Evolutionary conservation across 2,329 filamentous ascomycete species (phyloP), one percentile per base, ranked within the genome.

Genomic region (Phialocephala subalpina): DNA sequence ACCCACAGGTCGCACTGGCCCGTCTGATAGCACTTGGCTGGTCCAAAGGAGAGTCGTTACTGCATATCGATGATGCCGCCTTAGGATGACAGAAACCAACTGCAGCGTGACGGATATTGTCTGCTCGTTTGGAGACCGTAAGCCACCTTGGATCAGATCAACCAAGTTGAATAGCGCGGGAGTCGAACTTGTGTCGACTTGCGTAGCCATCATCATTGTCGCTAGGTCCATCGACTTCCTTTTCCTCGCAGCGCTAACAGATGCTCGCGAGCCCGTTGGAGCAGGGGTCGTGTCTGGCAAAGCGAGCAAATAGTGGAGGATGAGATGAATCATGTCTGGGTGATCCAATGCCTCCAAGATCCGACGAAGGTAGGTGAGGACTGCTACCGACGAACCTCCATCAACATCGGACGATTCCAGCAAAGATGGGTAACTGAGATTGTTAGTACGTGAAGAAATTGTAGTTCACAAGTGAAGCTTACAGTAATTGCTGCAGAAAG

Each of bases 371-470:
- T 99, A 98, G 1, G 94, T 97, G 69, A 98, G 84, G 14, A 99
- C 96, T 3, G 96, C 96, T 25, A 98, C 94, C 0, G 96, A 97
- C 7, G 96, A 99, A 62, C 96, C 96, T 70, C 95, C 96, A 78
- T 98, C 95, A 45, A 97, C 92, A 80, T 99, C 96, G 1, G 96
- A 98, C 11, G 96, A 99, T 78, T 99, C 95, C 16, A 99, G 85
- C 36, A 99, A 83, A 1, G 97, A 99, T 1, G 96, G 96, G 77
- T 99, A 97, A 81, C 93, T 96, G 2, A 22, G 42, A 36, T 49
- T 53, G 67, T 76, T 58, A 76, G 69, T 20, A 59, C 12, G 33
- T n/a, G 36, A 22, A 27, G 4, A 49, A 47, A 14, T 38, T 25
- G 3, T 49, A 45, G 29, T 4, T 11, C 20, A 8, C 5, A 27